These are phyloP conservation scores for Hypoxylon rickii DNA, from an alignment of 495 filamentous ascomycete genomes.

Conservation along the genomic window DNA sequence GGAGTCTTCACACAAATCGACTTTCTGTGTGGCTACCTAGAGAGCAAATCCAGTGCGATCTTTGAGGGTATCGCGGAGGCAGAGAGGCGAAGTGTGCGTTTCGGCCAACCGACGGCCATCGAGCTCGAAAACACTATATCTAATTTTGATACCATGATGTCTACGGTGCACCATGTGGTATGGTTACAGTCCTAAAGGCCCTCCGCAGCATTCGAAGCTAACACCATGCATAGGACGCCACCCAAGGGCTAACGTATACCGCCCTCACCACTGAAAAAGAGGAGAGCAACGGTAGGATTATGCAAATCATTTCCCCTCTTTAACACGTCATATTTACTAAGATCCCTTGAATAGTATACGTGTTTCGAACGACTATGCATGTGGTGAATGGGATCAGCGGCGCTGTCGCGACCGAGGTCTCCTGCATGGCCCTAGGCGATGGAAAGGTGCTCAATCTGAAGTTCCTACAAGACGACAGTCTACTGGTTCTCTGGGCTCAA, in stretches of 20 bases:
- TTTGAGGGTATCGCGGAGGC: conserved; percentile 60
- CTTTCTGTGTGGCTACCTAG: conserved; percentile 51
- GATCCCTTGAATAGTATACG: conserved; percentile 43
- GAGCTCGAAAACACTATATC: conserved; percentile 43
- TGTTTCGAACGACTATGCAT: conserved; percentile 47
- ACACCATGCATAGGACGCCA: conserved; percentile 36
- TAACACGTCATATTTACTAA: neutral
- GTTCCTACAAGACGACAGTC: conserved; percentile 48
- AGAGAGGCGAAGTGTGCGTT: conserved; percentile 57
- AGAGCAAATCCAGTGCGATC: conserved; percentile 43
- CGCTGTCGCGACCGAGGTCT: conserved; percentile 32
- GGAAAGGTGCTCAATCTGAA: conserved; percentile 54
- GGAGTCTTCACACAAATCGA: conserved; percentile 48
- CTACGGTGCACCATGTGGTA: conserved; percentile 33
- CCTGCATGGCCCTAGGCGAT: conserved; percentile 45
- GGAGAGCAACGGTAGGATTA: conserved; percentile 24
- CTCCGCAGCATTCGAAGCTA: conserved; percentile 5
- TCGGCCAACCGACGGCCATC: conserved; percentile 50
- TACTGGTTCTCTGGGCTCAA: conserved; percentile 50
- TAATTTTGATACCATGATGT: conserved; percentile 45
- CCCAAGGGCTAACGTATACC: conserved; percentile 40
- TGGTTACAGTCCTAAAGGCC: conserved; percentile 15
- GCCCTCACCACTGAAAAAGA: conserved; percentile 35
- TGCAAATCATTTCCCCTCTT: neutral
- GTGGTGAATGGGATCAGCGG: conserved; percentile 52